Percentiles rank a stretch among this genome's conserved stretches.
These are phyloP conservation scores for Fusarium sp. DNA, from an alignment of 2,329 filamentous ascomycete genomes.

Conservation along the genomic window DNA sequence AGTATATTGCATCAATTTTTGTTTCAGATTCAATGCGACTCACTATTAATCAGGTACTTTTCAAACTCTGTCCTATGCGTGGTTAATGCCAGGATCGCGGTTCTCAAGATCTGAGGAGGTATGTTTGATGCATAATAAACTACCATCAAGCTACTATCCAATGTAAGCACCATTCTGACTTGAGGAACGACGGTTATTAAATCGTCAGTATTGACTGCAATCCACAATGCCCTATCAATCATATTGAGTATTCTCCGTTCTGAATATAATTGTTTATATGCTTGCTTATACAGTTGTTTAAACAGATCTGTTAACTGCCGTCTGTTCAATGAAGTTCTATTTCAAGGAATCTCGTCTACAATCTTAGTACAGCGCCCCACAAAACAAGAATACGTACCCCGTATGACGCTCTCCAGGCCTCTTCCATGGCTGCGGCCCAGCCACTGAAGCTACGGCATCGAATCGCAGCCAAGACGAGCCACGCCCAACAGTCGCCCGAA, in stretches of 20 bases:
- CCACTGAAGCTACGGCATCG: conserved; percentile 43
- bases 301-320: not conserved
- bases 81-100: too few relatives aligned
- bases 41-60: too few relatives aligned
- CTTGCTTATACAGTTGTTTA: too few relatives aligned
- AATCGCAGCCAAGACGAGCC: conserved; percentile 40
- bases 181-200: too few relatives aligned
- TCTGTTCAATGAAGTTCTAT: not conserved
- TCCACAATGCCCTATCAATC: not conserved
- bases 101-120: too few relatives aligned
- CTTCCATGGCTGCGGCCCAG: conserved; percentile 34
- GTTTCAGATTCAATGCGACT: too few relatives aligned
- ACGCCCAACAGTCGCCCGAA: conserved; percentile 39
- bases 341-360: conserved; percentile 3
- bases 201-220: too few relatives aligned
- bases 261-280: too few relatives aligned
- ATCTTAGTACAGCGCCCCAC: conserved; percentile 28
- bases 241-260: too few relatives aligned
- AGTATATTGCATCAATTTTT: too few relatives aligned
- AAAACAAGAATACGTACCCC: conserved; percentile 39
- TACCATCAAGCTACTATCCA: not conserved
- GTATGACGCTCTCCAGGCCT: conserved; percentile 42
- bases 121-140: not conserved
- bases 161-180: not conserved
- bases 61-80: not conserved